A percentile compares a stretch with the other conserved stretches of the same genome.
Evolutionary conservation across 1,139 yeast genomes (phyloP).

Genomic region (Saccharomyces uvarum): DNA sequence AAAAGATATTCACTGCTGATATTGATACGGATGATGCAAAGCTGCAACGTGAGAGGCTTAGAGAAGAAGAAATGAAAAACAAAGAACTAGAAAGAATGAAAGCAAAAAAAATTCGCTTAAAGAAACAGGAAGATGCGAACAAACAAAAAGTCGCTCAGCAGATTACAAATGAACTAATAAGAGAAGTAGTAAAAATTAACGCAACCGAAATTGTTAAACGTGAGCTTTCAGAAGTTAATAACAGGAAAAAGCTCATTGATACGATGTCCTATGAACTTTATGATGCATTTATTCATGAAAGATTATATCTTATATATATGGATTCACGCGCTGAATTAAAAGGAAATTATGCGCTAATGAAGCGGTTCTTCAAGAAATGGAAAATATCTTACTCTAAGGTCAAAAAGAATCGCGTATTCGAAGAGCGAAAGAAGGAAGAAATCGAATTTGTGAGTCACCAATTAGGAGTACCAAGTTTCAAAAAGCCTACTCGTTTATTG

Average conservation of each 20-base stretch:
- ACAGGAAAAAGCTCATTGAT: background rate
- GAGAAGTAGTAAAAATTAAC: constrained; percentile 27
- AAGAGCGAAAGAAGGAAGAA: constrained; percentile 40
- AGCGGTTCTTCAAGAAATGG: constrained; percentile 28
- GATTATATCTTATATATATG: constrained; percentile 38
- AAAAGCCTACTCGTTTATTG: constrained; percentile 20
- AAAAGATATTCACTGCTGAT: background rate
- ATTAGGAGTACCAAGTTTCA: constrained; percentile 32
- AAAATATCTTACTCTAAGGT: constrained; percentile 25
- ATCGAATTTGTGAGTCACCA: constrained; percentile 31
- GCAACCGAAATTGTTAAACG: constrained; percentile 5
- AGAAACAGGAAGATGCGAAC: constrained; percentile 15
- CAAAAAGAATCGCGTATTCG: constrained; percentile 34
- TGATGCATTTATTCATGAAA: constrained; percentile 53
- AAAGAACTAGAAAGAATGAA: background rate
- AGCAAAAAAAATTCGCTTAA: background rate
- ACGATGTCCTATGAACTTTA: constrained; percentile 43
- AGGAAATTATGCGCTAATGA: constrained; percentile 27
- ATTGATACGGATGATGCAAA: background rate
- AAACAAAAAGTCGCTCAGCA: constrained; percentile 24
- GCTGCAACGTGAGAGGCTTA: background rate
- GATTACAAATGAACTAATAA: constrained; percentile 33
- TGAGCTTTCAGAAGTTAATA: background rate
- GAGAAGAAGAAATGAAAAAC: background rate
- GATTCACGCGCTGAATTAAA: constrained; percentile 39